Evolutionary conservation across 2,329 filamentous ascomycete species (phyloP), one percentile per base, ranked within the genome.

Genomic region (Phaeosphaeriaceae sp.): DNA sequence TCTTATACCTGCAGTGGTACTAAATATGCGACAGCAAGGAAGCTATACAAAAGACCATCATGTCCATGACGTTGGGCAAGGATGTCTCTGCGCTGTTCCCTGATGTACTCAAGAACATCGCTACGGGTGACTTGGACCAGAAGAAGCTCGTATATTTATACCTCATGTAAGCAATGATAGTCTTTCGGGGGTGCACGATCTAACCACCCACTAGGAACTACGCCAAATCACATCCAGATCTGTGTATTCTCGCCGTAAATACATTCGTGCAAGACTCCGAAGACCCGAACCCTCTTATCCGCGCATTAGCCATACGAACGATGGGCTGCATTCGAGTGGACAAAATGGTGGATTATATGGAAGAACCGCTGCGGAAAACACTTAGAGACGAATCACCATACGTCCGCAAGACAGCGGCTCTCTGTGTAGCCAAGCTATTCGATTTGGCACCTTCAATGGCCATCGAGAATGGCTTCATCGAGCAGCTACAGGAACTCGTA

Each of bases 331-430:
- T 99, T 71, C 85, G 95, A 56, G 95, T 99, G 55, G 95, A 98
- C 69, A 99, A 99, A 80, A 99, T 99, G 92, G 92, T 98, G 65
- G 95, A 99, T 76, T 99, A 99, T 78, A 98, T 99, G 94, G 95
- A 98, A 78, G 95, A 99, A 74, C 95, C 95, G 15, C 81, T 99
- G 62, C 88, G 95, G 69, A 99, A 99, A 82, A 99, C 95, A 13
- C 83, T 99, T 67, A 89, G 93, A 78, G 95, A 99, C 80, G 95
- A 99, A 80, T 98, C 94, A 49, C 95, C 95, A 0, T 99, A 99
- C 78, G 95, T 99, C 60, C 91, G 95, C 69, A 99, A 99, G 82
- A 99, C 95, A 1, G 95, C 95, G 45, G 95, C 94, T 42, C 95
- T 99, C 66, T 98, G 95, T 76, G 95, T 99, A 46, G 95, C 95